phyloP scores from a whole-genome alignment of 192 early-diverging fungal genomes.

The Rhizophagus clarus region DNA sequence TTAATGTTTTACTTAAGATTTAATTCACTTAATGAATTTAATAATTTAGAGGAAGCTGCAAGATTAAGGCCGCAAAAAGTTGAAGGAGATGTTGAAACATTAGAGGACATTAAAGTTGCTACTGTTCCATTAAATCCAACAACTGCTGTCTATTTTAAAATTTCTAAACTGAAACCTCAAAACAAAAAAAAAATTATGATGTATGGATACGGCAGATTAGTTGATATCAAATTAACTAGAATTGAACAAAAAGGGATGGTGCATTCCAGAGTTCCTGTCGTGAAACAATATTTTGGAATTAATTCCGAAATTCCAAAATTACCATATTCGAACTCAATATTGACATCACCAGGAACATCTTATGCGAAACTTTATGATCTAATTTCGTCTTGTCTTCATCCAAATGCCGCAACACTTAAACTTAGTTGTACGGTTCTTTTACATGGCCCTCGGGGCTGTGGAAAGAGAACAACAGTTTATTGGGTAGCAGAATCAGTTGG shows the following conservation, averaged over 20 bases:
- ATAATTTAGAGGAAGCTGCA: constrained; percentile 47
- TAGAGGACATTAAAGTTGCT: constrained; percentile 40
- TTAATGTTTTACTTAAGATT: neutral
- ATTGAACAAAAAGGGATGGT: constrained; percentile 68
- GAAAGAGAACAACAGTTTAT: constrained; percentile 74
- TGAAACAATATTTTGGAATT: constrained; percentile 31
- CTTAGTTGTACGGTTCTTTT: constrained; percentile 74
- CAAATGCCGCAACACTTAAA: constrained; percentile 65
- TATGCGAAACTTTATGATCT: constrained; percentile 58
- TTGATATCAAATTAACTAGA: constrained; percentile 58
- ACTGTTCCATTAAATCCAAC: constrained; percentile 29
- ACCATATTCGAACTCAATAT: constrained; percentile 39
- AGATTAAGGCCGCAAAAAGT: constrained; percentile 45
- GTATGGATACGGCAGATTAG: constrained; percentile 15
- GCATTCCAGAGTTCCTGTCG: constrained; percentile 57
- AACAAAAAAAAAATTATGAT: constrained; percentile 26
- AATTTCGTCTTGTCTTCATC: constrained; percentile 72
- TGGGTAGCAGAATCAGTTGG: constrained; percentile 72
- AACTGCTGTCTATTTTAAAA: constrained; percentile 56
- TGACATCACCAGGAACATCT: constrained; percentile 37
- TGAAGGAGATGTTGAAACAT: constrained; percentile 40
- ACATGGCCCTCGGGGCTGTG: constrained; percentile 80
- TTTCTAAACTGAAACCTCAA: constrained; percentile 39
- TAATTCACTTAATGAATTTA: constrained; percentile 24
- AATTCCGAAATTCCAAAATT: constrained; percentile 37